phyloP scores from a whole-genome alignment of 345 rosid species.

The Luvunga scandens region DNA sequence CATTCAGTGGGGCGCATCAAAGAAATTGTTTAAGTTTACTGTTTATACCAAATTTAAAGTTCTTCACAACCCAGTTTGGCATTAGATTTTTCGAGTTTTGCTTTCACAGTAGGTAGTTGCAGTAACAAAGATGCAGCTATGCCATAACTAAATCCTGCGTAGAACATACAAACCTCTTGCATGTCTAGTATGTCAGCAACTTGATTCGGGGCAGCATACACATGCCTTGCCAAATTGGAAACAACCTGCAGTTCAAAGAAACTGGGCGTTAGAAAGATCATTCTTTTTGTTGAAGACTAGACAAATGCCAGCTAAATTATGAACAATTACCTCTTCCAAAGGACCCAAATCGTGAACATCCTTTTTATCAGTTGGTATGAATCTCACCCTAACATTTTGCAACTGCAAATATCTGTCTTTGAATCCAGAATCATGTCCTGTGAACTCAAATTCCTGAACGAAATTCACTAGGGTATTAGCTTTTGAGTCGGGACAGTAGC shows the following conservation, averaged over 20 bases:
- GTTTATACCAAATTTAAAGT: no score
- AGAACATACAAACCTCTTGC: slow-evolving; percentile 56
- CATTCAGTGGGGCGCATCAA: slow-evolving; percentile 11
- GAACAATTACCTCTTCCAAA: slow-evolving; percentile 58
- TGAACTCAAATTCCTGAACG: slow-evolving; percentile 71
- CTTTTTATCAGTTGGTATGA: slow-evolving; percentile 71
- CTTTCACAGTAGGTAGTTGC: no score
- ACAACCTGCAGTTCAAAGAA: slow-evolving; percentile 45
- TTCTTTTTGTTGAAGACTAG: neutral
- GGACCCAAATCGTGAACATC: slow-evolving; percentile 86
- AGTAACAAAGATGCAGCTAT: neutral
- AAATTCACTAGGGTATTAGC: neutral
- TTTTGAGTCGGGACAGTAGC: neutral
- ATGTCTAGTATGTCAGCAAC: slow-evolving; percentile 46
- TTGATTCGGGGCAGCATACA: slow-evolving; percentile 77
- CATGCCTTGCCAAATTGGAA: slow-evolving; percentile 51
- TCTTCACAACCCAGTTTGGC: neutral
- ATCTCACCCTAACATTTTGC: slow-evolving; percentile 82
- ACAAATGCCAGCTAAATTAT: neutral
- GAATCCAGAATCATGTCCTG: slow-evolving; percentile 89
- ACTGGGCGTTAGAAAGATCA: neutral
- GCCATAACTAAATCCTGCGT: neutral
- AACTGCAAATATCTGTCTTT: slow-evolving; percentile 69
- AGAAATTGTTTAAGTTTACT: neutral
- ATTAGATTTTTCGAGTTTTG: neutral